These are phyloP conservation scores for Kwoniella sp. DNA, from an alignment of 768 basidiomycete genomes.

Conservation along the genomic window DNA sequence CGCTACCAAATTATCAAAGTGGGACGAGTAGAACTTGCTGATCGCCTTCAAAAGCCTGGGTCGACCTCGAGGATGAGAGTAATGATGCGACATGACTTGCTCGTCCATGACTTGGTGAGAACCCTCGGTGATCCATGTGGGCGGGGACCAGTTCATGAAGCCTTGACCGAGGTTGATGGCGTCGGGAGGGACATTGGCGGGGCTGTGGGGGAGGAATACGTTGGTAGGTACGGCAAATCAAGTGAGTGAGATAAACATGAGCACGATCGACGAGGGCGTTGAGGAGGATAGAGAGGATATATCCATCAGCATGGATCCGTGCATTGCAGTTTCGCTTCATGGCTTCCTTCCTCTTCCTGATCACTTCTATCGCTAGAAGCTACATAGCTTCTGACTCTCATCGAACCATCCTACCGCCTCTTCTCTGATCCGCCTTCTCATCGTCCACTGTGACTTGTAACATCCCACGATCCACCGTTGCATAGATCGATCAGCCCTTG, in stretches of 20 bases:
- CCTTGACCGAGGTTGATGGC: constrained; percentile 90
- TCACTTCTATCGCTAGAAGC: too few species aligned
- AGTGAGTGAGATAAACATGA: too few species aligned
- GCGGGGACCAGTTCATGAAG: constrained; percentile 57
- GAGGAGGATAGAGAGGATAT: not conserved
- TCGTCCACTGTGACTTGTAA: not conserved
- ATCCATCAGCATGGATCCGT: too few species aligned
- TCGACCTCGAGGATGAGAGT: constrained; percentile 78
- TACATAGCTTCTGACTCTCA: too few species aligned
- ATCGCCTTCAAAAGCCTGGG: constrained; percentile 85
- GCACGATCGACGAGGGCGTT: not conserved
- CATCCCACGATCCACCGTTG: not conserved
- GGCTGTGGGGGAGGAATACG: constrained; percentile 61
- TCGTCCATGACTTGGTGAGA: constrained; percentile 47
- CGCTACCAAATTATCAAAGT: constrained; percentile 60
- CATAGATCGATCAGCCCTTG: not conserved
- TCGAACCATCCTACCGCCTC: too few species aligned
- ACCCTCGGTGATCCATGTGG: constrained; percentile 53
- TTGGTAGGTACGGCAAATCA: constrained; percentile 1
- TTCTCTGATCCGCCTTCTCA: too few species aligned
- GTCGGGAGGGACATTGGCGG: constrained; percentile 81
- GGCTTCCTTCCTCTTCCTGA: too few species aligned
- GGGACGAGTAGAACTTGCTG: constrained; percentile 72
- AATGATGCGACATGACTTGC: constrained; percentile 56
- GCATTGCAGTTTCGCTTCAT: too few species aligned